Evolutionary conservation across 2,329 filamentous ascomycete genomes (phyloP).

Genomic region (Colletotrichum somersetense): DNA sequence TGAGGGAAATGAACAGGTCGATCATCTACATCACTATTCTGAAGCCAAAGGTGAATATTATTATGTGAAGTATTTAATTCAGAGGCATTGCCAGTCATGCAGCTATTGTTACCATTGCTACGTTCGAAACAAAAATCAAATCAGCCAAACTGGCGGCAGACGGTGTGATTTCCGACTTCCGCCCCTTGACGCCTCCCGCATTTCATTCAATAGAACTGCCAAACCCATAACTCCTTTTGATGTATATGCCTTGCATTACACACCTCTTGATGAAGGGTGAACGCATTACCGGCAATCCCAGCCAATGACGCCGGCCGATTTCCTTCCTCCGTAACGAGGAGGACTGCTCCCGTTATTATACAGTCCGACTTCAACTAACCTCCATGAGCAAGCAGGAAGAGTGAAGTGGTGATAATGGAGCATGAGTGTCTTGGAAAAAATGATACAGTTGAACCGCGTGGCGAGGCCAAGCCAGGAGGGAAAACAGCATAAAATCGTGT

Average conservation of each 20-base stretch:
- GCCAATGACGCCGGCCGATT: constrained; percentile 36
- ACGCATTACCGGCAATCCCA: constrained; percentile 34
- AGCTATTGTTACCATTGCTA: constrained; percentile 42
- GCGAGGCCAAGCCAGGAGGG: constrained; percentile 2
- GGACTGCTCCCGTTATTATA: constrained; percentile 25
- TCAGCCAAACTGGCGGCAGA: constrained; percentile 38
- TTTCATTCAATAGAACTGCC: constrained; percentile 44
- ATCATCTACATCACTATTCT: background rate
- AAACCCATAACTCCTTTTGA: constrained; percentile 58
- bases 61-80: constrained; percentile 2
- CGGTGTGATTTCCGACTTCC: constrained; percentile 17
- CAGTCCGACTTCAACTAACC: constrained; percentile 22
- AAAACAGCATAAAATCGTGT: background rate
- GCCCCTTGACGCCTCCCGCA: constrained; percentile 34
- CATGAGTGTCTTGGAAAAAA: constrained; percentile 33
- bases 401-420: constrained; percentile 23
- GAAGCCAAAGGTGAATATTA: too few relatives aligned
- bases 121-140: constrained; percentile 38
- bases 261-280: constrained; percentile 32
- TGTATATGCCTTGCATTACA: constrained; percentile 56
- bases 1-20: background rate
- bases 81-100: constrained; percentile 36
- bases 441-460: constrained; percentile 34
- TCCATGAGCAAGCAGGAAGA: constrained; percentile 8
- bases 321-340: constrained; percentile 21